Evolutionary conservation across 148 eudicot species (phyloP).

Genomic region (Nepenthes mirabilis): DNA sequence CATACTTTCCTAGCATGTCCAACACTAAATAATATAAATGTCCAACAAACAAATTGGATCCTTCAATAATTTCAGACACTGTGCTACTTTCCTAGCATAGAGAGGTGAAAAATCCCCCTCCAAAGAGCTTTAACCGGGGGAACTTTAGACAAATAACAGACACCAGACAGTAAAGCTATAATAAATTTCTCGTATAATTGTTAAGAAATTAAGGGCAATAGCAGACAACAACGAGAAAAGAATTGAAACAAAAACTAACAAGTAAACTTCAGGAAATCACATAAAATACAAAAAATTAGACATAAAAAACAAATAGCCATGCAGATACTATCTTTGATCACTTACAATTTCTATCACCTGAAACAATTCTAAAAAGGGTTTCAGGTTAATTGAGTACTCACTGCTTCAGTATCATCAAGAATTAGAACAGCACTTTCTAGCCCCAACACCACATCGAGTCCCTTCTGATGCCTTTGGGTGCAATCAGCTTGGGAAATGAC

Average conservation of each 20-base stretch:
- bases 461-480: constrained; percentile 73
- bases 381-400: constrained; percentile 14
- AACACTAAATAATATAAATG: too few relatives aligned
- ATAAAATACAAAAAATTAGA: not conserved
- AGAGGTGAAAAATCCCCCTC: too few relatives aligned
- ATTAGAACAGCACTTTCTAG: constrained; percentile 76
- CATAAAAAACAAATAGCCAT: too few relatives aligned
- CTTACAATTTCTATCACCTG: too few relatives aligned
- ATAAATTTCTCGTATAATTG: too few relatives aligned
- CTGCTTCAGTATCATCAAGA: constrained; percentile 88
- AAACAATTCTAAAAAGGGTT: too few relatives aligned
- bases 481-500: constrained; percentile 80
- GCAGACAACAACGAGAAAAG: not conserved
- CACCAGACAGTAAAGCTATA: not conserved
- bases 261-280: not conserved
- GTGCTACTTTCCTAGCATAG: too few relatives aligned
- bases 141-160: not conserved
- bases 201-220: too few relatives aligned
- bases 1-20: too few relatives aligned
- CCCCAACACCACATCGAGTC: constrained; percentile 84
- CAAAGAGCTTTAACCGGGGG: not conserved
- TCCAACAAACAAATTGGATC: too few relatives aligned
- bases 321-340: too few relatives aligned
- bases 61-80: too few relatives aligned
- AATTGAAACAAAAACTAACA: not conserved